A percentile compares a stretch with the other conserved stretches of the same genome.
Conservation (phyloP, 2,329 filamentous ascomycete genomes). For the Pseudogymnoascus sp. region DNA sequence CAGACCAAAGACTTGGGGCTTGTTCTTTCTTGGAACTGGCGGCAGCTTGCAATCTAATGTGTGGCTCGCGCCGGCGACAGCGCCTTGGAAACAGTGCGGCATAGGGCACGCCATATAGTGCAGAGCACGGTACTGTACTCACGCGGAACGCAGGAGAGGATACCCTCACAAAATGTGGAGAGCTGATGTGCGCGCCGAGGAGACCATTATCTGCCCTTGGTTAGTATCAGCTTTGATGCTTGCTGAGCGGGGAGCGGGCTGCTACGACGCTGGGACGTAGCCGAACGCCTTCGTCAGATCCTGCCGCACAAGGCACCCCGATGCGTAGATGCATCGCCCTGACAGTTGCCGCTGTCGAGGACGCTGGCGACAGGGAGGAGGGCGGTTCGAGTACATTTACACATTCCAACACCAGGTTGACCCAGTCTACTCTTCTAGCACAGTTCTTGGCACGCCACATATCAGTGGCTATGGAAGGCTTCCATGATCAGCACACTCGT, state of each 20-base stretch:
- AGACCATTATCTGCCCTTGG: background rate
- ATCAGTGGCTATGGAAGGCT: background rate
- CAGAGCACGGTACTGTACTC: background rate
- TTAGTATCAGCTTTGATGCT: background rate
- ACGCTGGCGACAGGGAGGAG: background rate
- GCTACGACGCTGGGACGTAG: background rate
- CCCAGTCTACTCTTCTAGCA: background rate
- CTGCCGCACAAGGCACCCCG: background rate
- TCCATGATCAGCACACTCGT: background rate
- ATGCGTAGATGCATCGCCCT: constrained; percentile 1
- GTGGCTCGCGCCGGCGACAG: background rate
- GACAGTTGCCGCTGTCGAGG: background rate
- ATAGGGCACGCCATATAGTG: background rate
- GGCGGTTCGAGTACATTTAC: background rate
- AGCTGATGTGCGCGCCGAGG: background rate
- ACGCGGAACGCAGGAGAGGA: background rate
- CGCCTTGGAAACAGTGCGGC: background rate
- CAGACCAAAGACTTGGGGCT: background rate
- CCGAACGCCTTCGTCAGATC: background rate
- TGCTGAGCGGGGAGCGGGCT: background rate
- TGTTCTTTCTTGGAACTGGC: background rate
- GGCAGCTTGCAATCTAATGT: background rate
- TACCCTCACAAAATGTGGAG: background rate
- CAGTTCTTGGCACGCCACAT: background rate
- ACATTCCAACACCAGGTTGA: background rate